Conservation (phyloP, 495 filamentous ascomycete species). For the Penicillium maclennaniae region DNA sequence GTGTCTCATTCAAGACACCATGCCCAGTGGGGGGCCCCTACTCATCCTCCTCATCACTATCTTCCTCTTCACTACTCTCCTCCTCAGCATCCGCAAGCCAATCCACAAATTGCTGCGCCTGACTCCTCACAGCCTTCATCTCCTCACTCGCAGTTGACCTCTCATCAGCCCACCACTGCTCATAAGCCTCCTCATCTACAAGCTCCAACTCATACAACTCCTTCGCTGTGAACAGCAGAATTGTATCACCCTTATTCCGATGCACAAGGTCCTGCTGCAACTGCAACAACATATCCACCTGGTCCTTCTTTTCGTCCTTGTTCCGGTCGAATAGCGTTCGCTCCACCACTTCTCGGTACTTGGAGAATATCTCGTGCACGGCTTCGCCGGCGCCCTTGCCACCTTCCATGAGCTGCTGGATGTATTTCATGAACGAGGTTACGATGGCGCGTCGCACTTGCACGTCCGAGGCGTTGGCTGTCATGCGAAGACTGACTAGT, state of each 20-base stretch:
- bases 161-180: conserved; percentile 82
- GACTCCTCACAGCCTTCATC: conserved; percentile 65
- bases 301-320: conserved; percentile 59
- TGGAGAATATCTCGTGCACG: conserved; percentile 55
- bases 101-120: conserved; percentile 76
- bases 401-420: conserved; percentile 64
- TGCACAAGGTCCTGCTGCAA: conserved; percentile 74
- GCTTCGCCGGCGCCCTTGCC: conserved; percentile 60
- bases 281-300: conserved; percentile 79
- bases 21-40: conserved; percentile 23
- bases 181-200: conserved; percentile 81
- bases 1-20: conserved; percentile 4
- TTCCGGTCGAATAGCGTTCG: conserved; percentile 57
- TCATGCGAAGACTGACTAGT: conserved; percentile 83
- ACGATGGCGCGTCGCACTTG: conserved; percentile 84
- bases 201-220: conserved; percentile 81
- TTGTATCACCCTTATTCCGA: conserved; percentile 54
- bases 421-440: conserved; percentile 76
- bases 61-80: conserved; percentile 68
- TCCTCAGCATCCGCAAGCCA: conserved; percentile 82
- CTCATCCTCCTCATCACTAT: conserved; percentile 50
- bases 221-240: conserved; percentile 73
- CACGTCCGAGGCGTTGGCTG: conserved; percentile 80
- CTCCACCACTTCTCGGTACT: conserved; percentile 55
- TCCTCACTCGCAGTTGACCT: conserved; percentile 58